Evolutionary conservation across 1,284 basidiomycete species (phyloP).

Genomic region (Ceratobasidium sp.): DNA sequence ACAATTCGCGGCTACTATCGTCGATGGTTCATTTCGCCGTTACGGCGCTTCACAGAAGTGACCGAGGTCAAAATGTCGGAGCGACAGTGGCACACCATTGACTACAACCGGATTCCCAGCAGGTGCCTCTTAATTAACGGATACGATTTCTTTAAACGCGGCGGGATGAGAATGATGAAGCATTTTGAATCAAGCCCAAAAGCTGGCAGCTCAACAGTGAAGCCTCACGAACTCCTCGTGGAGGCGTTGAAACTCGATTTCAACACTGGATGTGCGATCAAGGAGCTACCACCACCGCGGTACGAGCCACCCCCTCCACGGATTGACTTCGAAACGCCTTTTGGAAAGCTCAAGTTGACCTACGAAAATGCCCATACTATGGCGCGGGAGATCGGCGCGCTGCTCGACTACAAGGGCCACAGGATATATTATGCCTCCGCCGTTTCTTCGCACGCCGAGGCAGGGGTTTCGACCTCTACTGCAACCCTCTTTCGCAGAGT

Average conservation of each 20-base stretch:
- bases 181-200: slow-evolving; percentile 62
- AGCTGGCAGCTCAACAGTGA: slow-evolving; percentile 66
- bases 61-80: slow-evolving; percentile 69
- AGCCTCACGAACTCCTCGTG: slow-evolving; percentile 63
- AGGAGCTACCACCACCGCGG: neutral
- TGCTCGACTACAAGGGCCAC: too few species aligned
- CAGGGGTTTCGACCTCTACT: too few species aligned
- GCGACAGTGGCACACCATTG: slow-evolving; percentile 60
- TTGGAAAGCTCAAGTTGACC: neutral
- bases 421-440: too few species aligned
- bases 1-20: slow-evolving; percentile 62
- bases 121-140: slow-evolving; percentile 66
- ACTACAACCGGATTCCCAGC: slow-evolving; percentile 60
- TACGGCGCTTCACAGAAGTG: slow-evolving; percentile 58
- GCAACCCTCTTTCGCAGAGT: too few species aligned
- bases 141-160: slow-evolving; percentile 62
- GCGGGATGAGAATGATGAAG: slow-evolving; percentile 61
- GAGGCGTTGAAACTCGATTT: slow-evolving; percentile 50
- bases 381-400: too few species aligned
- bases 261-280: neutral
- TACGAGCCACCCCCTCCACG: neutral
- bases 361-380: neutral
- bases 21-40: slow-evolving; percentile 62
- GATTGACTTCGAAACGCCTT: neutral
- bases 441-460: too few species aligned